A percentile compares a stretch with the other conserved stretches of the same genome.
These are phyloP conservation scores for Scenedesmus sp. DNA, from an alignment of 163 green algal genomes.

Conservation along the genomic window DNA sequence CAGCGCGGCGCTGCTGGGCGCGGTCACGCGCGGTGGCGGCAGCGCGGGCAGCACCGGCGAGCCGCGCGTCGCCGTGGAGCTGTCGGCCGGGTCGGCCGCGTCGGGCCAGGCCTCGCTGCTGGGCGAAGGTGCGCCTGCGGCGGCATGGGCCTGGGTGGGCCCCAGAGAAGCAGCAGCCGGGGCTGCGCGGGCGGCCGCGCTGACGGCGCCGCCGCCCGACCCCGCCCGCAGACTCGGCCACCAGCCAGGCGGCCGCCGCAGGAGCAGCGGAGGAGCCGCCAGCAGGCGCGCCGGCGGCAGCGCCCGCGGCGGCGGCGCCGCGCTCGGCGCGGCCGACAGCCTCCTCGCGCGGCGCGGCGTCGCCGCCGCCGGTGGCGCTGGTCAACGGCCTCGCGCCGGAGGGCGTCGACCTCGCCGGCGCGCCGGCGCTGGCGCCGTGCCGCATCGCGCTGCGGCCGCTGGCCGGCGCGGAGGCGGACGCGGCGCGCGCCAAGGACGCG, in stretches of 20 bases:
- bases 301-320: background rate
- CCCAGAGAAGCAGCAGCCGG: too few species aligned
- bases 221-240: background rate
- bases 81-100: slow-evolving; percentile 11
- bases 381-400: slow-evolving; percentile 46
- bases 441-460: slow-evolving; percentile 50
- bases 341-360: background rate
- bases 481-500: slow-evolving; percentile 17
- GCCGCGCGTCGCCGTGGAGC: slow-evolving; percentile 12
- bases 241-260: background rate
- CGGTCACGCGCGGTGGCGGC: background rate
- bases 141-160: too few species aligned
- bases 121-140: slow-evolving; percentile 13
- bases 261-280: slow-evolving; percentile 10
- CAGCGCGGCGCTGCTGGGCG: slow-evolving; percentile 5
- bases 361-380: background rate
- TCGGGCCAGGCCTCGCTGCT: slow-evolving; percentile 20
- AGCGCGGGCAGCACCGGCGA: background rate
- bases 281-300: slow-evolving; percentile 2
- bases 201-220: too few species aligned
- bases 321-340: background rate
- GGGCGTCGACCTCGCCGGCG: slow-evolving; percentile 67
- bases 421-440: slow-evolving; percentile 71
- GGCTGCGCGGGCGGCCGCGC: too few species aligned
- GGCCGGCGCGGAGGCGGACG: slow-evolving; percentile 23